Percentiles rank a stretch among this genome's conserved stretches.
phyloP scores from a whole-genome alignment of 768 basidiomycete species.

The Myochromella boudieri region DNA sequence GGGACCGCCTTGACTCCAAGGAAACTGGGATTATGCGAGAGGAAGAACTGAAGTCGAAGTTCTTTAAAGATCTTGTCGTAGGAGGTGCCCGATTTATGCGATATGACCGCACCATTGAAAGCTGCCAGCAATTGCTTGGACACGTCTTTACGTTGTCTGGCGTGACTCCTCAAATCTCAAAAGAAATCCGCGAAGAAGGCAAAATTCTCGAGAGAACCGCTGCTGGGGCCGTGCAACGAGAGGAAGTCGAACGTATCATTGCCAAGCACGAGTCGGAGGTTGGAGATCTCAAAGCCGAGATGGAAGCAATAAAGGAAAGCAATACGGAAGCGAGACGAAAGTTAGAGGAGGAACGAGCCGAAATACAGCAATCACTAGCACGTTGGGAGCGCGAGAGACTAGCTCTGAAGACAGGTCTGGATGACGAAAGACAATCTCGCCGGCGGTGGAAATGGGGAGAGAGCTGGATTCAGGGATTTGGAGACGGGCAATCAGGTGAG shows the following conservation, averaged over 20 bases:
- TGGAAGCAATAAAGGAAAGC: constrained; percentile 19
- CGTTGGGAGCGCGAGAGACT: neutral
- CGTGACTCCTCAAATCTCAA: neutral
- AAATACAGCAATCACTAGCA: constrained; percentile 4
- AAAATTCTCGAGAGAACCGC: constrained; percentile 37
- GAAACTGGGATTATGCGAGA: neutral
- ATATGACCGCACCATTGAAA: neutral
- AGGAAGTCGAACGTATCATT: constrained; percentile 33
- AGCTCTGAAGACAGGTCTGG: neutral
- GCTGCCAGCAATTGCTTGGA: neutral
- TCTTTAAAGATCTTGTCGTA: constrained; percentile 4
- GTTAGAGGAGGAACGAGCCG: constrained; percentile 7
- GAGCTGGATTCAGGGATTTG: too few relatives aligned
- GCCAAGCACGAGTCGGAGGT: constrained; percentile 35
- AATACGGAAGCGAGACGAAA: constrained; percentile 1
- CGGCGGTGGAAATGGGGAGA: neutral
- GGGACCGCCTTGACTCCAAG: neutral
- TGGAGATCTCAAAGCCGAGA: constrained; percentile 31
- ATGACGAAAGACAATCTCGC: neutral
- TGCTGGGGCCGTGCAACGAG: constrained; percentile 36
- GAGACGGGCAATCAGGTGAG: too few relatives aligned
- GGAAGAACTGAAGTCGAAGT: neutral
- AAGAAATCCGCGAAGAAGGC: constrained; percentile 32
- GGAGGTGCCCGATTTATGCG: neutral
- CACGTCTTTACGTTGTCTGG: neutral